Conservation (phyloP, 108 stramenopile genomes). For the Schizochytrium sp. region DNA sequence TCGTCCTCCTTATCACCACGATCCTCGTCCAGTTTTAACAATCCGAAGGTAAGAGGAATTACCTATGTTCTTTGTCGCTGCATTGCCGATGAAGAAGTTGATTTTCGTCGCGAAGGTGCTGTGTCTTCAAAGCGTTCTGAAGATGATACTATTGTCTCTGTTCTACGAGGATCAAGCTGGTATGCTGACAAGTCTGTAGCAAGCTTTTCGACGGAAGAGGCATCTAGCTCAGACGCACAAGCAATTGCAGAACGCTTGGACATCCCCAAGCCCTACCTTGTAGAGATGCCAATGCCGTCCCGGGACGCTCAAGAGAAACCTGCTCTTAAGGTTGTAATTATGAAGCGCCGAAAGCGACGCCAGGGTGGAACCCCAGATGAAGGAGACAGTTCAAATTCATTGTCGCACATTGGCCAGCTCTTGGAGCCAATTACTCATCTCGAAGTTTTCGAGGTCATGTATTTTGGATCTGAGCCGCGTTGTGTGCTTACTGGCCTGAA, state of each 20-base stretch:
- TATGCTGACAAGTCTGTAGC: background rate
- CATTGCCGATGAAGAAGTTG: constrained; percentile 13
- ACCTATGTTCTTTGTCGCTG: constrained; percentile 20
- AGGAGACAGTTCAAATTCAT: background rate
- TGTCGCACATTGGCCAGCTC: background rate
- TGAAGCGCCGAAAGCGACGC: background rate
- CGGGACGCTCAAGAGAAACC: constrained; percentile 46
- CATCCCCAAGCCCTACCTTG: background rate
- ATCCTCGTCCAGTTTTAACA: no score
- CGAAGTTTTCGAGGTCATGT: constrained; percentile 47
- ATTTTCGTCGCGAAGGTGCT: background rate
- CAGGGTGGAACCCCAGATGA: background rate
- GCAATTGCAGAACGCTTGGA: background rate
- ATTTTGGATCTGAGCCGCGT: background rate
- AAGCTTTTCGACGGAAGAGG: background rate
- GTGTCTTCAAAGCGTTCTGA: background rate
- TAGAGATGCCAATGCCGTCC: background rate
- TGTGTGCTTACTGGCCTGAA: constrained; percentile 11
- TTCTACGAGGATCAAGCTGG: constrained; percentile 40
- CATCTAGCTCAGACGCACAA: background rate
- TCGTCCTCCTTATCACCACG: background rate
- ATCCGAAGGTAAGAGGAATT: background rate
- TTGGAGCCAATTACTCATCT: constrained; percentile 22
- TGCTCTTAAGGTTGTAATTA: constrained; percentile 2
- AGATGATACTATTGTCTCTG: background rate